phyloP scores from a whole-genome alignment of 768 basidiomycete genomes.

The Russula abietina region DNA sequence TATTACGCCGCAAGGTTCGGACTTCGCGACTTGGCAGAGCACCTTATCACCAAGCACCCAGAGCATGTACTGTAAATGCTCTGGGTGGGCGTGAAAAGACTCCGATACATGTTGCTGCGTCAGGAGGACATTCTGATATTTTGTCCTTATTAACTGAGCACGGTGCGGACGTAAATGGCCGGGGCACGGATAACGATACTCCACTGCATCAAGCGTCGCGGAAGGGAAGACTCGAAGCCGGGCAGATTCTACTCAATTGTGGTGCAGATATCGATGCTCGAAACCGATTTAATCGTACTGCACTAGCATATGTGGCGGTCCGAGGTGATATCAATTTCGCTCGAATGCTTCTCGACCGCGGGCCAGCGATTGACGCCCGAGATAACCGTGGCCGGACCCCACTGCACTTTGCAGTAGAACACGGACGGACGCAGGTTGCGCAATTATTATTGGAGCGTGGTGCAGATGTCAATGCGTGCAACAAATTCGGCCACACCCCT shows the following conservation, averaged over 20 bases:
- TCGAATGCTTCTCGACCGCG: neutral
- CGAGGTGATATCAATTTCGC: neutral
- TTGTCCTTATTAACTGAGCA: neutral
- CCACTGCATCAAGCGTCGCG: neutral
- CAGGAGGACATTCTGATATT: neutral
- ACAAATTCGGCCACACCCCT: no score
- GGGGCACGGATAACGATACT: accelerated
- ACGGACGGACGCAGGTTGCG: no score
- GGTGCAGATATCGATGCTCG: neutral
- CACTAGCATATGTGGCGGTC: neutral
- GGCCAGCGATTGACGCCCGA: neutral
- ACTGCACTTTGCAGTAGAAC: neutral
- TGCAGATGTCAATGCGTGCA: no score
- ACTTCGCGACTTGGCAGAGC: neutral
- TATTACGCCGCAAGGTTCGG: neutral
- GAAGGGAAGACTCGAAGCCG: neutral
- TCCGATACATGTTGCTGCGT: neutral
- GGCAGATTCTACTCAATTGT: neutral
- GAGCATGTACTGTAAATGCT: neutral
- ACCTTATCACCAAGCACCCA: neutral
- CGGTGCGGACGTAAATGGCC: neutral
- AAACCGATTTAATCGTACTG: accelerated
- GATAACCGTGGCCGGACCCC: accelerated
- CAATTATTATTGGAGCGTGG: no score
- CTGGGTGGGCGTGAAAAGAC: neutral